phyloP scores from a whole-genome alignment of 2,329 filamentous ascomycete species.

The Lasiodiplodia theobromae region DNA sequence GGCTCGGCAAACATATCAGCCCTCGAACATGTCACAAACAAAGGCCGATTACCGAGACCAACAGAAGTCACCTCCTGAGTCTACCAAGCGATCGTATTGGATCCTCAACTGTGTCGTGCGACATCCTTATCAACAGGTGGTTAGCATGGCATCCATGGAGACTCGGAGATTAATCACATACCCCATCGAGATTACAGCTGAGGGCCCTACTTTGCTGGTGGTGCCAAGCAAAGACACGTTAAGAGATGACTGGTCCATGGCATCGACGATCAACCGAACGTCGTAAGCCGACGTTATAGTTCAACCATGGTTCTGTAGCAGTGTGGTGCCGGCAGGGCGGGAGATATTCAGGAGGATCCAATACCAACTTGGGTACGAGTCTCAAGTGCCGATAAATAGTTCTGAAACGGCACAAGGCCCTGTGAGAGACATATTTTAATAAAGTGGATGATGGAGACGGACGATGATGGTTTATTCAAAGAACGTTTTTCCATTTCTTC shows the following conservation, averaged over 20 bases:
- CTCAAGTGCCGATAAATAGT: no score
- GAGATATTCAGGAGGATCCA: not conserved
- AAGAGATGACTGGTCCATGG: not conserved
- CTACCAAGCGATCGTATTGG: not conserved
- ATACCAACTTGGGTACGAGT: no score
- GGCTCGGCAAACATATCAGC: not conserved
- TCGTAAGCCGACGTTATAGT: not conserved
- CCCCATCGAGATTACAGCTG: not conserved
- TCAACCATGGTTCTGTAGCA: not conserved
- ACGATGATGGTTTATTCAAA: no score
- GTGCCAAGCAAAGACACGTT: not conserved
- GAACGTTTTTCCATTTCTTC: no score
- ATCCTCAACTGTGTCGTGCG: not conserved
- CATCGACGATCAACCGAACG: not conserved
- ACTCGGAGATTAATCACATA: not conserved
- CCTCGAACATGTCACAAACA: not conserved
- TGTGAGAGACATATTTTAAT: no score
- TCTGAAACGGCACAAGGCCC: no score
- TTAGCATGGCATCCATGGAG: not conserved
- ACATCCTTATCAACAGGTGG: not conserved
- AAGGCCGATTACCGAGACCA: no score
- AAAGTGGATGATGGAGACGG: no score
- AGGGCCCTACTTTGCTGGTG: not conserved
- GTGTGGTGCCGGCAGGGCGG: no score
- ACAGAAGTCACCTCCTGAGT: not conserved